Evolutionary conservation across 164 flowering plant species (phyloP).

Genomic region (Berberis vulgaris): DNA sequence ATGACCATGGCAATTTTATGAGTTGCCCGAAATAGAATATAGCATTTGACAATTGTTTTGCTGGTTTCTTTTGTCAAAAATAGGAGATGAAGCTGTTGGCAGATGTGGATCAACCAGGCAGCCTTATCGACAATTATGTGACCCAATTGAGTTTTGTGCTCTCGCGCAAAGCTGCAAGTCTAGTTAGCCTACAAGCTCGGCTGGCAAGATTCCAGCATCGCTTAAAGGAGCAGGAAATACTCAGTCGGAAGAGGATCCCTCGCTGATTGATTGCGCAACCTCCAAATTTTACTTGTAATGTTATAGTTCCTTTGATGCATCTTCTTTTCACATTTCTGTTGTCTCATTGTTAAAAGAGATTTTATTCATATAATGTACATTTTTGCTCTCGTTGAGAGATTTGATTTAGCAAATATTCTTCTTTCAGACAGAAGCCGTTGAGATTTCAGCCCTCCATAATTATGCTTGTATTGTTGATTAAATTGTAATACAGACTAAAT

Average conservation of each 20-base stretch:
- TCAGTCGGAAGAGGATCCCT: slow-evolving; percentile 76
- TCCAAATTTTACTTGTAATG: slow-evolving; percentile 8
- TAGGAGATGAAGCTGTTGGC: slow-evolving; percentile 93
- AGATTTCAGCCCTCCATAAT: no score
- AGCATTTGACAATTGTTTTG: no score
- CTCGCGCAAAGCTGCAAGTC: slow-evolving; percentile 87
- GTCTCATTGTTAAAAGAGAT: slow-evolving; percentile 10
- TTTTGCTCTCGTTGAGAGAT: slow-evolving; percentile 7
- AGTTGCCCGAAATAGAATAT: no score
- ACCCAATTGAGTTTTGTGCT: slow-evolving; percentile 86
- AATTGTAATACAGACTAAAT: no score
- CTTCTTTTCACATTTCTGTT: not conserved
- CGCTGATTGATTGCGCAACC: slow-evolving; percentile 24
- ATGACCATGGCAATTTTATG: no score
- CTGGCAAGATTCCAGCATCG: slow-evolving; percentile 95
- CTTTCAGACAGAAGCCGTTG: no score
- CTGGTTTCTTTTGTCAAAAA: no score
- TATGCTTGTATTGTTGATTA: no score
- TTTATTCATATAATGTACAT: slow-evolving; percentile 3
- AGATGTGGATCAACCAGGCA: slow-evolving; percentile 97
- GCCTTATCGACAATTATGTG: slow-evolving; percentile 87
- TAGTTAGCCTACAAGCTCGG: slow-evolving; percentile 95
- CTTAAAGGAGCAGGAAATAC: slow-evolving; percentile 90
- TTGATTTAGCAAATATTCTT: not conserved
- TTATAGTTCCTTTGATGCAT: not conserved